Conservation (phyloP, 1,139 yeast genomes). For the Lodderomyces oxycetoniae region DNA sequence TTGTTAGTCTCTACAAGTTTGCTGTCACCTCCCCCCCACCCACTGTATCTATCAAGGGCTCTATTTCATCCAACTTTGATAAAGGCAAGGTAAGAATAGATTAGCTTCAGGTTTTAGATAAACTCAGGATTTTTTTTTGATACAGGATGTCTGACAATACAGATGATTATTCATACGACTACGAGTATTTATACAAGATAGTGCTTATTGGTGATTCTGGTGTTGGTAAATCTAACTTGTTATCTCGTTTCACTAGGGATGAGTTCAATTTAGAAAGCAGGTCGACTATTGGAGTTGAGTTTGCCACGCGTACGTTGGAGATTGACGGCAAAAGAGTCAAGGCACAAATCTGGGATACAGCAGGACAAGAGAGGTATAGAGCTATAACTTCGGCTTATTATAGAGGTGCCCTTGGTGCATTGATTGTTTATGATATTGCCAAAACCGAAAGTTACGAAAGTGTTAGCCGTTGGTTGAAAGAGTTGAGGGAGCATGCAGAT, state of each 20-base stretch:
- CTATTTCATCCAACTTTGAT: no score
- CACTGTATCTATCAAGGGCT: no score
- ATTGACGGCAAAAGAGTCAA: conserved; percentile 93
- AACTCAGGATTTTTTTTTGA: not conserved
- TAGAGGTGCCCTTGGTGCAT: conserved; percentile 97
- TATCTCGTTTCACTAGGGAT: conserved; percentile 90
- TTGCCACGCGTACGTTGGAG: conserved; percentile 92
- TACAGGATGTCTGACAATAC: conserved; percentile 39
- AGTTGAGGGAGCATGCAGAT: conserved; percentile 94
- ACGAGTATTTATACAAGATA: conserved; percentile 91
- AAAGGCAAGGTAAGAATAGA: no score
- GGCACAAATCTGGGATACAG: conserved; percentile 99
- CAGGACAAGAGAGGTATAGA: conserved; percentile 97
- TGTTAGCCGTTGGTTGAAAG: conserved; percentile 92
- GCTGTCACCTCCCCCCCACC: no score
- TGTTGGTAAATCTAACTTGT: conserved; percentile 91
- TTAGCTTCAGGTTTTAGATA: no score
- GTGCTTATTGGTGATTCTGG: conserved; percentile 97
- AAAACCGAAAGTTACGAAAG: conserved; percentile 91
- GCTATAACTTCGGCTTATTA: conserved; percentile 97
- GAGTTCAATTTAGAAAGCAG: conserved; percentile 93
- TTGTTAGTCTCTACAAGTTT: no score
- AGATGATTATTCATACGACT: conserved; percentile 85
- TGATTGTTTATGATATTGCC: conserved; percentile 91
- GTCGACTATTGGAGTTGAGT: conserved; percentile 96